Evolutionary conservation across 2,329 filamentous ascomycete genomes (phyloP), one percentile per base, ranked within the genome.

Genomic region (Myriosclerotinia duriaeana): DNA sequence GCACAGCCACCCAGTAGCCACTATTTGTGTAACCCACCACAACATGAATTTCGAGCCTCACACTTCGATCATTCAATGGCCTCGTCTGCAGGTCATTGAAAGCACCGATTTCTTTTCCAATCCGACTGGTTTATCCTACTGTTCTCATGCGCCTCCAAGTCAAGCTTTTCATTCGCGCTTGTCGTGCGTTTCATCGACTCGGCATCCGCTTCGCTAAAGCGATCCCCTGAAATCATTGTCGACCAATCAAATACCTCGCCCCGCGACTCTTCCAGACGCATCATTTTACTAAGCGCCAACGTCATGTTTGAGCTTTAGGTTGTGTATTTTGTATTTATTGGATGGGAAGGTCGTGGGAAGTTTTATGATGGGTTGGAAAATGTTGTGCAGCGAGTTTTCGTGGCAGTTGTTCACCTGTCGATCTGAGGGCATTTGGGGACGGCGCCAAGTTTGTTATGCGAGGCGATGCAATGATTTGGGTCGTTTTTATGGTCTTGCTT

Each of bases 81-180:
- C 17, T n/a, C 55, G 17, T 9, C 26, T 48, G 14, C 14, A 38
- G 34, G 44, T 48, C 30, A 50, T 38, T 6, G 11, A 60, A 26
- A 5, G n/a, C 14, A 36, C 38, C 34, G 7, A 22, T 50, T 50
- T 12, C 11, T 9, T 50, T 17, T 20, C 17, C 2, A 11, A 50
- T 20, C 20, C 42, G 56, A 48, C 42, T 17, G 30, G 56, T 60
- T n/a, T 5, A 60, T 15, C 12, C 17, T 36, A 36, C 44, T 36
- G 30, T 5, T 48, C 30, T 48, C 56, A 60, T 38, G 30, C 30
- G 30, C 52, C 20, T 36, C 17, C 3, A n/a, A 22, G 20, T 38
- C 30, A 36, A 60, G 56, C 56, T 60, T 58, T 58, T 48, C 8
- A 50, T 50, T 60, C 58, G 58, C 58, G 58, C 58, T 50, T 60